Evolutionary conservation across 108 stramenopile species (phyloP), one percentile per base, ranked within the genome.

Genomic region (Seminavis robusta): DNA sequence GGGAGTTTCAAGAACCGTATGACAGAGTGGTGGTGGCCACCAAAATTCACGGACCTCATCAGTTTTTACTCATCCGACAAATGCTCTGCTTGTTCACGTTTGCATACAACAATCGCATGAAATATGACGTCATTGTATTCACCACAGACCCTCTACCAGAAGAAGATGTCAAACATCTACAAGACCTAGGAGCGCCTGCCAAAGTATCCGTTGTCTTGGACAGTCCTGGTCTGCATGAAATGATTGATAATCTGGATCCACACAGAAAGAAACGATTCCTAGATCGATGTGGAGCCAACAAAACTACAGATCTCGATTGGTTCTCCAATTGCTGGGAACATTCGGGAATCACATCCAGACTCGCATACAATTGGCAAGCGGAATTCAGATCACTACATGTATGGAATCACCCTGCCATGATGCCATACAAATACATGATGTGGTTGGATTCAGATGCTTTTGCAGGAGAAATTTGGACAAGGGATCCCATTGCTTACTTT

Each of bases 361-460:
- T 74, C 5, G 38, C 63, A 16, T 70, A 70, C 37, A 54, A 16
- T 19, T 76, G 75, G 75, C 62, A 68, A 31, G 47, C 70, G 10
- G 79, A 80, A 60, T 80, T 80, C 47, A 69, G 79, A 30, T 47
- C 63, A 1, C 48, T 47, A 43, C 74, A 75, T 56, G 60, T 80
- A 32, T 80, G 79, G 79, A 47, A 27, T 19, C 69, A 71, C 9
- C 32, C 36, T 3, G 66, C 66, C 21, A 33, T 80, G 21, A 4
- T 33, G 9, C 36, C 34, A 25, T 80, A 80, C 37, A 59, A 61
- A 46, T 75, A 65, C 42, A 80, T 80, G 79, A 47, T 80, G 54
- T 80, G 79, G 79, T 31, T 73, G 20, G 79, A 80, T 66, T 63
- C 73, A 0, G 79, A 80, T 68, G 71, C 61, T 27, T 67, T 74